A percentile compares a stretch with the other conserved stretches of the same genome.
phyloP scores from a whole-genome alignment of 2,329 filamentous ascomycete species.

The Aspergillus bombycis region DNA sequence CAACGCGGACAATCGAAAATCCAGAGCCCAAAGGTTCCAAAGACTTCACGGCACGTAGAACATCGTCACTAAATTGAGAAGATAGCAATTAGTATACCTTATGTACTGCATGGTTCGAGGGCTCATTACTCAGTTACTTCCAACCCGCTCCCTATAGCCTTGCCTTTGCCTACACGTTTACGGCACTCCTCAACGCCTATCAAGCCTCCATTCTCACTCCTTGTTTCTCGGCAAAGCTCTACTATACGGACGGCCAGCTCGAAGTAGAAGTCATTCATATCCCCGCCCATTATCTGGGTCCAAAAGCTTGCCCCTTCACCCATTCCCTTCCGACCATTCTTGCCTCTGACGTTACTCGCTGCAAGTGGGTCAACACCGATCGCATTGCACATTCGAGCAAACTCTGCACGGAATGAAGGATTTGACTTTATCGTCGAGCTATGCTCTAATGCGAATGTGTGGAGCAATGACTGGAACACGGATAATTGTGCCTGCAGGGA shows the following conservation, averaged over 20 bases:
- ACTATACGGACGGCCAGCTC: slow-evolving; percentile 95
- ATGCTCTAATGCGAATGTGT: slow-evolving; percentile 94
- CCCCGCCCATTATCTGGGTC: slow-evolving; percentile 87
- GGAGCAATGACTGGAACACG: slow-evolving; percentile 92
- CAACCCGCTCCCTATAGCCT: slow-evolving; percentile 73
- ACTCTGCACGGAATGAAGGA: slow-evolving; percentile 92
- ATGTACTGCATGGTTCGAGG: slow-evolving; percentile 3
- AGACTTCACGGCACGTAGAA: slow-evolving; percentile 84
- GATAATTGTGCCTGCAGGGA: slow-evolving; percentile 91
- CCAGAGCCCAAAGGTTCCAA: slow-evolving; percentile 85
- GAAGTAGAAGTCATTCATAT: slow-evolving; percentile 98
- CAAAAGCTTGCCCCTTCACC: slow-evolving; percentile 71
- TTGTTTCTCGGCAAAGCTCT: slow-evolving; percentile 83
- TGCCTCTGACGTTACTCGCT: slow-evolving; percentile 59
- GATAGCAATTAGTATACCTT: slow-evolving; percentile 7
- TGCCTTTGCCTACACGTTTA: slow-evolving; percentile 71
- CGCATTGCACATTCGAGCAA: slow-evolving; percentile 96
- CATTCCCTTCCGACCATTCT: slow-evolving; percentile 49
- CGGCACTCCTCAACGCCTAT: slow-evolving; percentile 82
- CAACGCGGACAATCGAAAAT: slow-evolving; percentile 82
- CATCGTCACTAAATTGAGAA: slow-evolving; percentile 68
- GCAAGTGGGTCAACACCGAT: slow-evolving; percentile 95
- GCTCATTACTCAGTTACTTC: slow-evolving; percentile 75
- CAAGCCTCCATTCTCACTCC: slow-evolving; percentile 88
- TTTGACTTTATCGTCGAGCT: slow-evolving; percentile 95